These are phyloP conservation scores for Diatrype stigma DNA, from an alignment of 2,329 filamentous ascomycete genomes.

Conservation along the genomic window DNA sequence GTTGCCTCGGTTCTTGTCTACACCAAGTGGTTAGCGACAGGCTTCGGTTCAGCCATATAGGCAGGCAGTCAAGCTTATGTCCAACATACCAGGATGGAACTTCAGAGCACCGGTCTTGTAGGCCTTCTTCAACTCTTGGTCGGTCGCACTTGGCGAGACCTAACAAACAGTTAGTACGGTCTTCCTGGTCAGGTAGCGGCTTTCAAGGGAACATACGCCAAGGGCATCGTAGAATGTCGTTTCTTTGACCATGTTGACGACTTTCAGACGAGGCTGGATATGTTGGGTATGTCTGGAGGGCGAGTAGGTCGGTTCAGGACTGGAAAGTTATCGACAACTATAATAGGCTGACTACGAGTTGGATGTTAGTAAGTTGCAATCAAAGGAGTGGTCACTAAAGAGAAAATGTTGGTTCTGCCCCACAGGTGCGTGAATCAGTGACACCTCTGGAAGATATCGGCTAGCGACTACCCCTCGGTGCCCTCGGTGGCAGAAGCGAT, in stretches of 20 bases:
- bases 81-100: conserved; percentile 70
- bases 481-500: conserved; percentile 4
- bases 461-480: conserved; percentile 3
- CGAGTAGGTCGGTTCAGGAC: not conserved
- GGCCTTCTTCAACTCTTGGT: conserved; percentile 84
- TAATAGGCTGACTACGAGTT: conserved; percentile 2
- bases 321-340: not conserved
- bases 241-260: conserved; percentile 68
- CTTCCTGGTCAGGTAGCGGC: not conserved
- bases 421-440: conserved; percentile 21
- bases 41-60: not conserved
- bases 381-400: conserved; percentile 1
- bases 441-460: too few species aligned
- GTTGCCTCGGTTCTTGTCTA: conserved; percentile 96
- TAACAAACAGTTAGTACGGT: conserved; percentile 32
- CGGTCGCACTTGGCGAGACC: conserved; percentile 75
- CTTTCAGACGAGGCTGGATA: conserved; percentile 4
- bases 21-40: conserved; percentile 5
- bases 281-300: not conserved
- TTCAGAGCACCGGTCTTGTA: conserved; percentile 82
- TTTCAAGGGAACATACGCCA: conserved; percentile 53
- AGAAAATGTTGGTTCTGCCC: conserved; percentile 12
- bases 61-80: not conserved
- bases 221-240: conserved; percentile 76
- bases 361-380: not conserved